Evolutionary conservation across 345 rosid genomes (phyloP), one percentile per base, ranked within the genome.

Genomic region (Zanthoxylum bungeanum): DNA sequence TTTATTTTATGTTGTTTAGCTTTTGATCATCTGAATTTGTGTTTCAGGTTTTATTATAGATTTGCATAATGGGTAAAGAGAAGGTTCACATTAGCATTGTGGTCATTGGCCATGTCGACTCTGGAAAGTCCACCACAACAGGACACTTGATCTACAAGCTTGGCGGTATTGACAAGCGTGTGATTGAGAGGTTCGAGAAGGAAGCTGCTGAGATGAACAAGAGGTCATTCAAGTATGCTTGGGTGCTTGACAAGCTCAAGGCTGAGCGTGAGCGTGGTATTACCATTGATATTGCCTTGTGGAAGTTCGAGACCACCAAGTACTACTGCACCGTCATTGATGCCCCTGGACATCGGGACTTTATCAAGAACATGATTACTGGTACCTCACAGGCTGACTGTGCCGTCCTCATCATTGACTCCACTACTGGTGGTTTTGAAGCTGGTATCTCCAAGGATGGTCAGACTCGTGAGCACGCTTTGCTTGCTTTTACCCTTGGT

Each of bases 201-300:
- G 95, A 90, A 49, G 90, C 92, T 72, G 90, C 92, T 75, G 92
- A 87, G 79, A 87, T 87, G 95, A 89, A 87, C 86, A 89, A 89
- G 69, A 84, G 92, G 78, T 87, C 92, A 9, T 89, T 89, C 80
- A 89, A 87, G 78, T 89, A 87, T 62, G 90, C 92, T 11, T 89
- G 90, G 95, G 92, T 87, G 55, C 74, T 89, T 57, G 94, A 89
- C 87, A 89, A 89, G 79, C 92, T 89, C 34, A 89, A 87, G 88
- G 92, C 92, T 9, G 94, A 89, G 80, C 87, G 93, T 31, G 91
- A 89, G 58, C 90, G 94, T 81, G 94, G 94, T 82, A 87, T 87
- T 58, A 89, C 90, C 49, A 89, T 85, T 60, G 92, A 87, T 64
- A 89, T 87, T 83, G 89, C 95, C 9, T 74, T 86, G 39, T 87